phyloP scores from a whole-genome alignment of 345 rosid species.

The Eucalyptus sp. region DNA sequence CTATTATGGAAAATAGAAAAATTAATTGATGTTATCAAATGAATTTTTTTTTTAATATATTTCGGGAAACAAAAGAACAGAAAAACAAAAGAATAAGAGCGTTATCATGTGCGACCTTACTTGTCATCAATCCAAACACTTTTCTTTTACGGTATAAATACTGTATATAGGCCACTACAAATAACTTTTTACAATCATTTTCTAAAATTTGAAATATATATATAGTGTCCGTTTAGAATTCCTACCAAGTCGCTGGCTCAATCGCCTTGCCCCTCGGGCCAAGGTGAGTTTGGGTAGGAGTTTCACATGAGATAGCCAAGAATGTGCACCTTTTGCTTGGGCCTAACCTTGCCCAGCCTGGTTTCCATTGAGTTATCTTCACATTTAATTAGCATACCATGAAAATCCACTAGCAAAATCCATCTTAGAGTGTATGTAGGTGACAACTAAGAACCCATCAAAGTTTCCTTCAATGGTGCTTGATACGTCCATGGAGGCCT shows the following conservation, averaged over 20 bases:
- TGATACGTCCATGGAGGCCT: background rate
- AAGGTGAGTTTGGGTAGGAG: background rate
- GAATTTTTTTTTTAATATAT: too few relatives aligned
- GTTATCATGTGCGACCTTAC: too few relatives aligned
- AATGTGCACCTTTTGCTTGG: background rate
- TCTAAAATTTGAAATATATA: background rate
- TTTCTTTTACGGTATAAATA: too few relatives aligned
- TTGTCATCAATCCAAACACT: background rate
- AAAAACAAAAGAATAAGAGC: too few relatives aligned
- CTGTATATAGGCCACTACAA: background rate
- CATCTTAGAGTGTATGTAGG: background rate
- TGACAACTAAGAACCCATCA: background rate
- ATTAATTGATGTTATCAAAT: too few relatives aligned
- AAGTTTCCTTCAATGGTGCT: background rate
- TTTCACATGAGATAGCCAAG: background rate
- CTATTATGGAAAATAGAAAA: too few relatives aligned
- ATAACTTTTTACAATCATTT: too few relatives aligned
- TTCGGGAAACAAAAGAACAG: fast-evolving
- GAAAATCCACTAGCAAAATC: background rate
- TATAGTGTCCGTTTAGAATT: background rate
- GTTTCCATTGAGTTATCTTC: background rate
- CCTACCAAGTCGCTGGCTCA: background rate
- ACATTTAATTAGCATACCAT: background rate
- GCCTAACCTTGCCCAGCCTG: background rate
- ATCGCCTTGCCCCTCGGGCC: background rate